Base-by-base conservation (phyloP, 2,329 filamentous ascomycete species). In the Verticillium longisporum region DNA sequence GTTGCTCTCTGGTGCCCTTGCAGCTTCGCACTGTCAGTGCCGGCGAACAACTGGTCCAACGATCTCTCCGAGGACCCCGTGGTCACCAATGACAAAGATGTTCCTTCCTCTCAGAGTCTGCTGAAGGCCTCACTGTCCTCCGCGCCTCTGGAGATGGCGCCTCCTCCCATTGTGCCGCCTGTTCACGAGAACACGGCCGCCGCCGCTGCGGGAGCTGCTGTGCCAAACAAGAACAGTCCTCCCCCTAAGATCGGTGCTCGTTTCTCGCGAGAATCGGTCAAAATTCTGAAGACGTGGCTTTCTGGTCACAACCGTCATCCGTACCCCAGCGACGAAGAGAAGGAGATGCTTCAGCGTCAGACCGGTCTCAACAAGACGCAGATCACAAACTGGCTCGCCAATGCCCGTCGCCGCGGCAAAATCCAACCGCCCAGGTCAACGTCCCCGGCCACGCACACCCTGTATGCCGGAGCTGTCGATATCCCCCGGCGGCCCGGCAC, bases 301-400 rank as follows among this genome's bases (percentile, higher is more conserved):
- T 84, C 88, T 0, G 87, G 86, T 6, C 92, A 97, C 71, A 85
- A 84, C 68, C 83, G 89, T 59, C 90, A 96, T 68, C 93, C 92
- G 0, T 97, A 97, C 71, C 92, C 93, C 5, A 93, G 86, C 37
- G 92, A 96, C 54, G 87, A 92, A 62, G 91, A 97, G 71, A 96
- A 94, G 70, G 89, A 92, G 66, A 83, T 86, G 64, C 79, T 97
- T 32, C 89, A 92, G 73, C 82, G 84, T 56, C 84, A 89, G 67
- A 97, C 92, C 1, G 91, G 92, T 9, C 80, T 97, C 50, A 92
- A 86, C 72, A 86, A 91, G 68, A 89, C 83, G 14, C 93, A 97
- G 70, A 94, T 97, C 67, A 88, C 88, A 11, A 96, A 96, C 72
- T 97, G 92, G 92, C 85, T 97, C 56, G 92, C 92, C 62, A 97